These are phyloP conservation scores for Oehlia diaphana DNA, from an alignment of 192 early-diverging fungal genomes.

Conservation along the genomic window DNA sequence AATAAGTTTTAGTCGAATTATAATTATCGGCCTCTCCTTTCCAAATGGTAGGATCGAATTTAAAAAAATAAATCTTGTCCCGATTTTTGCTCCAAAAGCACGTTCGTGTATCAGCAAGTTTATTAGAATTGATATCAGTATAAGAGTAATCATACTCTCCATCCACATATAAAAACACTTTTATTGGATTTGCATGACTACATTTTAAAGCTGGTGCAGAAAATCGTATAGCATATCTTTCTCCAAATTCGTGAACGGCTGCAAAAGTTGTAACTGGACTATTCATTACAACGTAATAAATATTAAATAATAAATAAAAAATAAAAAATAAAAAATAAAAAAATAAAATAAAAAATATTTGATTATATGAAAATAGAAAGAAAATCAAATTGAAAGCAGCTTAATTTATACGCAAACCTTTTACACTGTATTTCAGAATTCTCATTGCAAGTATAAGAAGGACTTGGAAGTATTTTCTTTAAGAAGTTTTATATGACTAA, in stretches of 20 bases:
- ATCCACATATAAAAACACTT: slow-evolving; percentile 17
- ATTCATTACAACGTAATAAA: background rate
- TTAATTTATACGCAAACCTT: background rate
- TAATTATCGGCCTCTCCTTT: background rate
- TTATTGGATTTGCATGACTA: background rate
- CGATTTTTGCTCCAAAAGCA: slow-evolving; percentile 20
- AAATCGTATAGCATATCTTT: background rate
- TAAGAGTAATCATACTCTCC: slow-evolving; percentile 18
- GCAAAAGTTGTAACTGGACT: background rate
- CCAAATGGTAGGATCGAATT: slow-evolving; percentile 14
- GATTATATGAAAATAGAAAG: background rate
- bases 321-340: background rate
- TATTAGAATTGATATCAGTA: slow-evolving; percentile 3
- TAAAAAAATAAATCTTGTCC: slow-evolving; percentile 10
- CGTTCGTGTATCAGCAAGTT: background rate
- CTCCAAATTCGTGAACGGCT: slow-evolving; percentile 13
- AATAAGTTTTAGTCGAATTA: background rate
- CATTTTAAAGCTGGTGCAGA: background rate
- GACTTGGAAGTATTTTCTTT: background rate
- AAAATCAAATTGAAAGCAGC: too few relatives aligned
- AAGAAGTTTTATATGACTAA: background rate
- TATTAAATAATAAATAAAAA: too few relatives aligned
- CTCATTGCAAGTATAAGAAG: background rate
- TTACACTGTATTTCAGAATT: background rate
- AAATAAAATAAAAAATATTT: background rate